Conservation (phyloP, 768 basidiomycete species). For the Paxillus ammoniavirescens region DNA sequence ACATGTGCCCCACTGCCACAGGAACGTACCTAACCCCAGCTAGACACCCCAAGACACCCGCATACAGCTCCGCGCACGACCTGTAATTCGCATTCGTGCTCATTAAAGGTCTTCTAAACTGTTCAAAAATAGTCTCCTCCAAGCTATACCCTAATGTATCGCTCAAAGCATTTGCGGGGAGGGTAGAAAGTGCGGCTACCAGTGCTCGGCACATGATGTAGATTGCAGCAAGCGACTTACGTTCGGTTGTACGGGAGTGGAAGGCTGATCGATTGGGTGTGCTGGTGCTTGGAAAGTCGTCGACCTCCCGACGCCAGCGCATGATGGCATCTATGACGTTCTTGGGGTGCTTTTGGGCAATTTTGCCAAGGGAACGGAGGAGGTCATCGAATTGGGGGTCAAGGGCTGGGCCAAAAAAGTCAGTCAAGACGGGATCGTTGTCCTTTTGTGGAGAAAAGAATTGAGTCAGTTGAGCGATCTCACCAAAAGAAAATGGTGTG, state of each 20-base stretch:
- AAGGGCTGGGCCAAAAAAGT: constrained; percentile 66
- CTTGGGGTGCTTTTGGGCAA: constrained; percentile 82
- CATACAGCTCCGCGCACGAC: constrained; percentile 79
- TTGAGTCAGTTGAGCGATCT: neutral
- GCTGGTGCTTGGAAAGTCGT: constrained; percentile 46
- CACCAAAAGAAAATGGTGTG: neutral
- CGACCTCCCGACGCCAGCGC: constrained; percentile 82
- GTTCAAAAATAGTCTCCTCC: constrained; percentile 89
- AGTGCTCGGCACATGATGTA: constrained; percentile 90
- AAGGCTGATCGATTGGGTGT: constrained; percentile 25
- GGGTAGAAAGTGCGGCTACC: constrained; percentile 68
- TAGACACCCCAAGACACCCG: constrained; percentile 80
- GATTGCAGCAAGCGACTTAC: constrained; percentile 77
- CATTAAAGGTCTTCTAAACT: constrained; percentile 66
- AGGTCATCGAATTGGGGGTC: constrained; percentile 84
- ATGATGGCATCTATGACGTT: constrained; percentile 84
- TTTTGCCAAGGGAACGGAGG: constrained; percentile 79
- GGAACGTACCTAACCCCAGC: constrained; percentile 70
- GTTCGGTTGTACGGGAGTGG: constrained; percentile 45
- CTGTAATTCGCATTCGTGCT: constrained; percentile 73
- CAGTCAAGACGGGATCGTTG: constrained; percentile 61
- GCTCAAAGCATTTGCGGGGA: constrained; percentile 75
- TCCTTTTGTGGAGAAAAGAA: constrained; percentile 44
- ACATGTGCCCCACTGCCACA: neutral
- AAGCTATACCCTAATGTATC: constrained; percentile 75